Conservation (phyloP, 2,329 filamentous ascomycete genomes). For the Periglandula ipomoeae region DNA sequence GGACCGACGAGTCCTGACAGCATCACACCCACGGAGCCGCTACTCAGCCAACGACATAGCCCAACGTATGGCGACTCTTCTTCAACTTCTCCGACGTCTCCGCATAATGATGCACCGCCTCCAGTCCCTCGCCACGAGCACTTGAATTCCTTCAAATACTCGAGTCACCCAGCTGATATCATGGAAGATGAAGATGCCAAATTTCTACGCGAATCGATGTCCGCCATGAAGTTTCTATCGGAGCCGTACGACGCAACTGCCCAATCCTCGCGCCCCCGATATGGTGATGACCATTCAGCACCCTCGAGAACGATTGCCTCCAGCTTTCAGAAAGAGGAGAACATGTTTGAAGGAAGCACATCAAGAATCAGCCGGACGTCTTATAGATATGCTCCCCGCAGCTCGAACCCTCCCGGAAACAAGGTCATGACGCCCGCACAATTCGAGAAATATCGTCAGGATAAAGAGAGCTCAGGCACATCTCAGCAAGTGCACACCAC, state of each 20-base stretch:
- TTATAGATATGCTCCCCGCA: conserved; percentile 25
- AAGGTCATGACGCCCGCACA: conserved; percentile 88
- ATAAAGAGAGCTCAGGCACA: conserved; percentile 53
- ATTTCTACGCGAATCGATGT: conserved; percentile 42
- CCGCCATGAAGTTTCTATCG: conserved; percentile 37
- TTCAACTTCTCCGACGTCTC: background rate
- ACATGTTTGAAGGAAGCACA: conserved; percentile 43
- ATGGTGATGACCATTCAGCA: conserved; percentile 30
- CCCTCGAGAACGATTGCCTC: conserved; percentile 18
- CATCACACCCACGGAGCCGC: conserved; percentile 33
- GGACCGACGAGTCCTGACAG: conserved; percentile 39
- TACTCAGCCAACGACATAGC: conserved; percentile 41
- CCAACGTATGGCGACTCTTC: conserved; percentile 32
- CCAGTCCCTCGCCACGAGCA: conserved; percentile 26
- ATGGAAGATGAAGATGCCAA: conserved; percentile 44
- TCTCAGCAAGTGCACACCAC: conserved; percentile 28
- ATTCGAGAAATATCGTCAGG: conserved; percentile 71
- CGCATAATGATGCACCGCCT: conserved; percentile 12
- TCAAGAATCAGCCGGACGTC: conserved; percentile 27
- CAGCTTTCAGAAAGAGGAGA: conserved; percentile 38
- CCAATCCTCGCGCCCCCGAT: conserved; percentile 26
- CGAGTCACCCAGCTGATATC: conserved; percentile 27
- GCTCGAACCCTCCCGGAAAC: conserved; percentile 38
- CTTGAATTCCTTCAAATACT: conserved; percentile 20
- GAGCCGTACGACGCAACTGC: conserved; percentile 13